These are phyloP conservation scores for Colletotrichum sp. DNA, from an alignment of 2,329 filamentous ascomycete genomes.

Conservation along the genomic window DNA sequence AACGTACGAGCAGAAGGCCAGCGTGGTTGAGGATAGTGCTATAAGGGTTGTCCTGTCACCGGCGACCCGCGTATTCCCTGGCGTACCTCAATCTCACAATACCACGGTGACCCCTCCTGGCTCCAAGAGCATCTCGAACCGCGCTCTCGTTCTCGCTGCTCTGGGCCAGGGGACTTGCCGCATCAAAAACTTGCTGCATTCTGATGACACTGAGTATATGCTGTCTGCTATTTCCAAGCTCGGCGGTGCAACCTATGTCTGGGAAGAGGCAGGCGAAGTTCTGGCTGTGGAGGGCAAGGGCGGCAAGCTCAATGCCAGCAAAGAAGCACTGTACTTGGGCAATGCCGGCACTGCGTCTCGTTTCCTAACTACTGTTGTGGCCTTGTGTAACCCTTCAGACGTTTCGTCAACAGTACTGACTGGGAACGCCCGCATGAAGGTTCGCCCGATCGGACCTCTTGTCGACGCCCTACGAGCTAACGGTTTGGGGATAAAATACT, in stretches of 20 bases:
- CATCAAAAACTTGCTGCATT: constrained; percentile 92
- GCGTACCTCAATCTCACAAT: constrained; percentile 67
- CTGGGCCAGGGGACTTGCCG: constrained; percentile 85
- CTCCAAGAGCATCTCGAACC: constrained; percentile 97
- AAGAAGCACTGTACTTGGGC: constrained; percentile 84
- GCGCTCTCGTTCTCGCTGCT: constrained; percentile 91
- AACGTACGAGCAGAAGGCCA: constrained; percentile 86
- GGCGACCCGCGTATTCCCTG: constrained; percentile 75
- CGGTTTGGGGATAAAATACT: constrained; percentile 84
- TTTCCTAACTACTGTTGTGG: constrained; percentile 90
- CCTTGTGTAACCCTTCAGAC: constrained; percentile 74
- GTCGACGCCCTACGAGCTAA: constrained; percentile 89
- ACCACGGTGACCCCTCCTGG: constrained; percentile 87
- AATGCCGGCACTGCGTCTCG: constrained; percentile 96
- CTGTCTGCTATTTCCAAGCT: constrained; percentile 86
- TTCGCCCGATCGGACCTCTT: constrained; percentile 89
- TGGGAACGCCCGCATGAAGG: constrained; percentile 95
- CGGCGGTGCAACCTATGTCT: constrained; percentile 85
- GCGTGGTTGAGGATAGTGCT: constrained; percentile 82
- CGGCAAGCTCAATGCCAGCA: constrained; percentile 79
- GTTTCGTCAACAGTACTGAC: constrained; percentile 80
- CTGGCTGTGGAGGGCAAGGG: constrained; percentile 89
- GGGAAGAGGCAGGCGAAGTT: constrained; percentile 94
- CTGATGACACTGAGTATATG: constrained; percentile 98
- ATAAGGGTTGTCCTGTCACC: constrained; percentile 86